Evolutionary conservation across 2,329 filamentous ascomycete genomes (phyloP), one percentile per base, ranked within the genome.

Genomic region (Tolypocladium sp.): DNA sequence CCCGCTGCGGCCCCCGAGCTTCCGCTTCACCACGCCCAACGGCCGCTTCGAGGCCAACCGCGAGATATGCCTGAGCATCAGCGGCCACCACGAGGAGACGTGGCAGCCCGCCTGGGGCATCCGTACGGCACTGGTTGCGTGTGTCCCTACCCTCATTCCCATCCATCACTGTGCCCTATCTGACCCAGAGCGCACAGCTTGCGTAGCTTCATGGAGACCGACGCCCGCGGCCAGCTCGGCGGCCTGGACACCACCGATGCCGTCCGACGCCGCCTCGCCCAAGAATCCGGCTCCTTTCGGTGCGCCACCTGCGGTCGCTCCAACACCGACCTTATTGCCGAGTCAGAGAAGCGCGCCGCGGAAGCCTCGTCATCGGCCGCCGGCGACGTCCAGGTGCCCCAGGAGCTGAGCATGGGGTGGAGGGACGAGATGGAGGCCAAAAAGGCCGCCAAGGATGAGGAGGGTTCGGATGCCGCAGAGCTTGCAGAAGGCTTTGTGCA

Each of bases 61-160:
- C 64, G 93, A 97, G 78, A 97, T 99, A 66, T 99, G 94, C 71
- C 84, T 99, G 20, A 91, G 86, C 68, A 99, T 97, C 68, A 90
- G 86, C 57, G 93, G 92, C 2, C 93, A 97, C 74, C 94, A 99
- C 75, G 94, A 97, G 73, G 94, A 97, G 77, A 96, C 91, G 20
- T 99, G 94, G 94, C 93, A 97, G 80, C 94, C 94, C 0, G 94
- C 94, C 0, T 99, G 94, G 94, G 94, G 94, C 0, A 88, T 99
- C 12, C 83, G 94, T 61, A 97, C 94, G 4, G 93, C 94, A 20
- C 77, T 99, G 8, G 83, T 87, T 49, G 85, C 85, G 76, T 77
- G 70, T 44, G 72, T 66, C 15, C n/a, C 27, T 12, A 4, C 41
- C 12, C 25, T 3, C 6, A 25, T 10, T 13, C 1, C n/a, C 20